These are phyloP conservation scores for Aspergillus flavus DNA, from an alignment of 2,329 filamentous ascomycete genomes.

Conservation along the genomic window DNA sequence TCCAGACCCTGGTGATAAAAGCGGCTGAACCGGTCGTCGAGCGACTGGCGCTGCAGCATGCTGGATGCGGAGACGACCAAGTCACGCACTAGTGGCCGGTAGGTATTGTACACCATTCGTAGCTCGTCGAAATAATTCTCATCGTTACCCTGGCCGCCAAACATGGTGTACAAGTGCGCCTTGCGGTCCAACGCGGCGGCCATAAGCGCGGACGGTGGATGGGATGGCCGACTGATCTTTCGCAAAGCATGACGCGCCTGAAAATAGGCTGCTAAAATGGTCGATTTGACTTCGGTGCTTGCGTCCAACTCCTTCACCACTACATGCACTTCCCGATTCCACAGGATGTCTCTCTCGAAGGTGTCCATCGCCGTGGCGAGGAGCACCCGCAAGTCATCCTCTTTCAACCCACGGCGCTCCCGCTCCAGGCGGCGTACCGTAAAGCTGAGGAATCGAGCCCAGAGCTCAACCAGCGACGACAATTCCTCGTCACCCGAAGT, in stretches of 20 bases:
- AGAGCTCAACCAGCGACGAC: constrained; percentile 15
- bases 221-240: not conserved
- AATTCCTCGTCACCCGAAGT: constrained; percentile 5
- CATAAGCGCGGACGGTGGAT: not conserved
- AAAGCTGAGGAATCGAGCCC: constrained; percentile 17
- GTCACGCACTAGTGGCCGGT: constrained; percentile 14
- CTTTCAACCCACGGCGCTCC: constrained; percentile 5
- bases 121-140: constrained; percentile 30
- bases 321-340: constrained; percentile 12
- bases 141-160: constrained; percentile 34
- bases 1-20: constrained; percentile 31
- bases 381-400: constrained; percentile 3
- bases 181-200: not conserved
- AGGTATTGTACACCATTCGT: constrained; percentile 25
- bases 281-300: not conserved
- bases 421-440: constrained; percentile 13
- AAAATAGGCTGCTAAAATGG: not conserved
- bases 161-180: constrained; percentile 18
- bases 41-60: constrained; percentile 6
- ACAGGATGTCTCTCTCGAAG: constrained; percentile 14
- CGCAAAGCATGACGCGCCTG: not conserved
- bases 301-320: constrained; percentile 13
- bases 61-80: constrained; percentile 9
- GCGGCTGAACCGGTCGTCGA: constrained; percentile 1
- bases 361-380: constrained; percentile 1